Evolutionary conservation across 2,329 filamentous ascomycete genomes (phyloP).

Genomic region (Paecilomyces formosus): DNA sequence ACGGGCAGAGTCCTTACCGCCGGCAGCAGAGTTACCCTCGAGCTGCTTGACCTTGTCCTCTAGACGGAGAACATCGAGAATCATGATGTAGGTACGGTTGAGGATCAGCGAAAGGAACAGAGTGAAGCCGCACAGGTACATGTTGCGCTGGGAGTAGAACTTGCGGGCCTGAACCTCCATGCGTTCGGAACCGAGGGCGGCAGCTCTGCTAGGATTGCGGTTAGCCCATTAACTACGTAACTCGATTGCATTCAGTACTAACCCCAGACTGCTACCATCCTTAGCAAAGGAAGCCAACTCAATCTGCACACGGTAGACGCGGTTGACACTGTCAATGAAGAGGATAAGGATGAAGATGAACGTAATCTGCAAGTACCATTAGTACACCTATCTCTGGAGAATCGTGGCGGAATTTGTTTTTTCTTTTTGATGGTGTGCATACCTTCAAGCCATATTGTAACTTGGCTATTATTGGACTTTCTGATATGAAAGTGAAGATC

Average conservation of each 20-base stretch:
- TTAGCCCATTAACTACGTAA: background rate
- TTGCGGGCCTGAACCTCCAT: constrained; percentile 99
- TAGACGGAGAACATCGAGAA: constrained; percentile 81
- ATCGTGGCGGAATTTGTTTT: background rate
- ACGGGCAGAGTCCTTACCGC: constrained; percentile 63
- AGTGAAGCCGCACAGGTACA: constrained; percentile 99
- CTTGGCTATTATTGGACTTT: constrained; percentile 77
- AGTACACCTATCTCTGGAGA: background rate
- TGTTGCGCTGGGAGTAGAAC: constrained; percentile 99
- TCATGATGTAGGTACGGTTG: constrained; percentile 98
- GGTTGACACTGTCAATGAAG: constrained; percentile 92
- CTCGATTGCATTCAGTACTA: constrained; percentile 22
- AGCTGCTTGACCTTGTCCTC: constrained; percentile 85
- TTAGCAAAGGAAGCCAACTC: constrained; percentile 72
- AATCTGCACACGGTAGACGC: constrained; percentile 92
- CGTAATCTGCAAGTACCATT: constrained; percentile 57
- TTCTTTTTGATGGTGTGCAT: constrained; percentile 10
- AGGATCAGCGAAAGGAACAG: constrained; percentile 95
- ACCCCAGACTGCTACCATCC: constrained; percentile 45
- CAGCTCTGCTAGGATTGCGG: constrained; percentile 42
- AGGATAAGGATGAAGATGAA: constrained; percentile 99
- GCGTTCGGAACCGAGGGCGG: constrained; percentile 82
- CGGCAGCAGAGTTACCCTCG: constrained; percentile 57
- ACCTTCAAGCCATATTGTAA: constrained; percentile 94
- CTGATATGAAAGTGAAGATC: constrained; percentile 94